These are phyloP conservation scores for Eragrostis tef DNA, from an alignment of 202 grass and related monocot species.

Conservation along the genomic window DNA sequence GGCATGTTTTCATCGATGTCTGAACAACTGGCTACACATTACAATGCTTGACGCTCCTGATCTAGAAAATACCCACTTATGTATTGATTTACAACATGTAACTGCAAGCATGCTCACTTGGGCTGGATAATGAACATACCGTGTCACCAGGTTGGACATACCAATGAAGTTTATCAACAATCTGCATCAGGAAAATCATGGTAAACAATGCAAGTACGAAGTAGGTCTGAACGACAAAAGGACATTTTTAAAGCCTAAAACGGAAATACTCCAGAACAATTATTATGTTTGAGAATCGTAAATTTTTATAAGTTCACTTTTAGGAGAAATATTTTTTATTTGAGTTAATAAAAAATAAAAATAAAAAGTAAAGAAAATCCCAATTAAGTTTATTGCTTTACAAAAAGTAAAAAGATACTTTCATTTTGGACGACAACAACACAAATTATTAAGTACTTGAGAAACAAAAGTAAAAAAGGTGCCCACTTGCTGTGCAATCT, in stretches of 20 bases:
- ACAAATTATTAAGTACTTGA: background rate
- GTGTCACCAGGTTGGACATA: conserved; percentile 72
- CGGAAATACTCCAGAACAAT: background rate
- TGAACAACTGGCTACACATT: background rate
- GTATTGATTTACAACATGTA: background rate
- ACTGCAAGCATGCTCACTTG: background rate
- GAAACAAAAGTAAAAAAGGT: background rate
- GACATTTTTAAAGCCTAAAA: conserved; percentile 8
- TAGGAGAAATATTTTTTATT: no score
- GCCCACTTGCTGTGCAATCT: background rate
- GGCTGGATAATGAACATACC: conserved; percentile 40
- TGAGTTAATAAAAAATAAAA: no score
- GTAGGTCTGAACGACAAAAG: conserved; percentile 20
- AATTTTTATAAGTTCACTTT: no score
- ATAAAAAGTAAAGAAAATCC: no score
- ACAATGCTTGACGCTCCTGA: background rate
- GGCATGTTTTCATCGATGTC: background rate
- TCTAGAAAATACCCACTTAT: background rate
- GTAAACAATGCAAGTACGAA: conserved; percentile 23
- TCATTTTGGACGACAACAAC: background rate
- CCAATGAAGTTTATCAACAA: conserved; percentile 76
- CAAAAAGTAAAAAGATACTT: background rate
- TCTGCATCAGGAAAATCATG: conserved; percentile 50
- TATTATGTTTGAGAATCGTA: background rate
- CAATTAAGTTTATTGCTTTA: no score